Evolutionary conservation across 2,329 filamentous ascomycete species (phyloP).

Genomic region (Thielaviopsis euricoi): DNA sequence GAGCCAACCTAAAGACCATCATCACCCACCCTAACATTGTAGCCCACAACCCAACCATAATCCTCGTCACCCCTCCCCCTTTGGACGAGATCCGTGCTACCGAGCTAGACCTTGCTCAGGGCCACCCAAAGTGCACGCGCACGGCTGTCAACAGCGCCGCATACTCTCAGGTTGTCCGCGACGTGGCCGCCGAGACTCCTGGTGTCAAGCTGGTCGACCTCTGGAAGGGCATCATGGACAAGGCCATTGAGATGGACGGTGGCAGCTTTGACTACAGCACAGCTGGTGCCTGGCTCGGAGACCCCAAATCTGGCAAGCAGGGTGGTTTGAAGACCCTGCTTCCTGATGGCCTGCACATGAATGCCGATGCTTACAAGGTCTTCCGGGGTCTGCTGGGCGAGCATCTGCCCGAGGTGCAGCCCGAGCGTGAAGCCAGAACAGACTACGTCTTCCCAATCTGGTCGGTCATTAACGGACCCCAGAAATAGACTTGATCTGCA

Average conservation of each 20-base stretch:
- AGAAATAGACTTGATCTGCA: not conserved
- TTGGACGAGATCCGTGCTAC: slow-evolving; percentile 57
- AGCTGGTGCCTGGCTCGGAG: slow-evolving; percentile 31
- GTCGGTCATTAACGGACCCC: slow-evolving; percentile 17
- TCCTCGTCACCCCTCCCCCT: slow-evolving; percentile 71
- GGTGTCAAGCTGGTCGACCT: slow-evolving; percentile 61
- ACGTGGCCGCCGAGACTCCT: slow-evolving; percentile 51
- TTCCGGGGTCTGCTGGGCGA: slow-evolving; percentile 30
- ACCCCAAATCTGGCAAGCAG: slow-evolving; percentile 30
- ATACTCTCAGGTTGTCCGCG: slow-evolving; percentile 44
- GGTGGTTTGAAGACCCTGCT: slow-evolving; percentile 35
- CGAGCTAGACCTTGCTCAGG: slow-evolving; percentile 28
- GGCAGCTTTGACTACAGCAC: slow-evolving; percentile 32
- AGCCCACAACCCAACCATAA: slow-evolving; percentile 54
- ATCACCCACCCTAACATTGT: slow-evolving; percentile 52
- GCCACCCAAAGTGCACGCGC: slow-evolving; percentile 27
- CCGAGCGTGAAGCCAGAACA: slow-evolving; percentile 22
- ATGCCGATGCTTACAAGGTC: slow-evolving; percentile 33
- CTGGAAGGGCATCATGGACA: slow-evolving; percentile 60
- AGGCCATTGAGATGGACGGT: slow-evolving; percentile 39
- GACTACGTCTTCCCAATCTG: slow-evolving; percentile 34
- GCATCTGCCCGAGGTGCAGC: slow-evolving; percentile 31
- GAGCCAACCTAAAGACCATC: slow-evolving; percentile 53
- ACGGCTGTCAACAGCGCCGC: slow-evolving; percentile 32
- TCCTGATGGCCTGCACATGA: slow-evolving; percentile 43